These are phyloP conservation scores for Cucurbita moschata DNA, from an alignment of 306 rosid species.

Conservation along the genomic window DNA sequence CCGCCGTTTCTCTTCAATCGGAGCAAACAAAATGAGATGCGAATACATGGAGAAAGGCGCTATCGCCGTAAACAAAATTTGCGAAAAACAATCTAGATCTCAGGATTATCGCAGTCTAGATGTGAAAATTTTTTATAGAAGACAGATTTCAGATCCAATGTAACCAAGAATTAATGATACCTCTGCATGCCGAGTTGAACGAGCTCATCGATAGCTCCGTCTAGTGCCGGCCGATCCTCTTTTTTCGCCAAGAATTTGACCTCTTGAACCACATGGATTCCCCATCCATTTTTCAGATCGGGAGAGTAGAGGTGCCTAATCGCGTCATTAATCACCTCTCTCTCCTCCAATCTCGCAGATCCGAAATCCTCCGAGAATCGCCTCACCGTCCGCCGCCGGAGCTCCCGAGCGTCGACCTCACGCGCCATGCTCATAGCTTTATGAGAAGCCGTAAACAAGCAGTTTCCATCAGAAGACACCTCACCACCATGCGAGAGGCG, in stretches of 20 bases:
- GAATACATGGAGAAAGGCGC: background rate
- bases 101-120: background rate
- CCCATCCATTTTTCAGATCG: slow-evolving; percentile 90
- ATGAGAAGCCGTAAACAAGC: slow-evolving; percentile 74
- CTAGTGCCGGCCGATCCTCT: slow-evolving; percentile 55
- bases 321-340: slow-evolving; percentile 40
- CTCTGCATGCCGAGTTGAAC: slow-evolving; percentile 79
- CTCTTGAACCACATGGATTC: slow-evolving; percentile 89
- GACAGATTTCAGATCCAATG: background rate
- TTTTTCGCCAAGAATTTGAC: slow-evolving; percentile 83
- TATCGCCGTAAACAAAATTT: background rate
- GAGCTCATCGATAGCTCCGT: slow-evolving; percentile 73
- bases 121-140: background rate
- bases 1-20: slow-evolving; percentile 69
- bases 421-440: slow-evolving; percentile 54
- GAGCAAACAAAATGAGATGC: slow-evolving; percentile 10
- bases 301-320: slow-evolving; percentile 79
- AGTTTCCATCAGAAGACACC: slow-evolving; percentile 90
- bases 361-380: slow-evolving; percentile 66
- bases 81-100: background rate
- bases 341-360: slow-evolving; percentile 45
- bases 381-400: slow-evolving; percentile 65
- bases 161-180: slow-evolving; percentile 17
- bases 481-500: slow-evolving; percentile 86
- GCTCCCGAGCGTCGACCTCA: slow-evolving; percentile 50